Evolutionary conservation across 2,329 filamentous ascomycete species (phyloP), one percentile per base, ranked within the genome.

Genomic region (Fusarium staphyleae): DNA sequence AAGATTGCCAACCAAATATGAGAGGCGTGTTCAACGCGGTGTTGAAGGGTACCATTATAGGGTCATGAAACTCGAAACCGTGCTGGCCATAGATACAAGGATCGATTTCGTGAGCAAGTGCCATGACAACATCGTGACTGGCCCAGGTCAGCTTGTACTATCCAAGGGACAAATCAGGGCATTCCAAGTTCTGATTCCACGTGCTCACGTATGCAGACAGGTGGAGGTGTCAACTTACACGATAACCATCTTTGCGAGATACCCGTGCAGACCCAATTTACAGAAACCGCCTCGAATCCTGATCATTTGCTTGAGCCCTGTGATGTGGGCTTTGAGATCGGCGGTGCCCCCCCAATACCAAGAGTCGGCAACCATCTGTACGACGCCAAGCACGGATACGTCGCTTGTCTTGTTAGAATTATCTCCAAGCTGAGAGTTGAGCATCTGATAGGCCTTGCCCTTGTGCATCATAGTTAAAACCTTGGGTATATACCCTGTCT

Each of bases 341-440:
- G 72, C 65, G 0, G 73, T 75, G 19, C 75, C 75, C 5, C 79
- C 79, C 79, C 79, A 82, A 61, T 81, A 82, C 81, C 81, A 84
- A 52, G 81, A 81, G 37, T 80, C 75, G 18, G 80, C 66, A 16
- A 80, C 73, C 54, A 82, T 72, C 62, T 82, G 80, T 1, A 77
- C 67, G 5, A 81, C 78, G 3, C 73, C 78, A 5, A 79, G 74
- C 32, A 83, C 75, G 4, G 76, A 74, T 26, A 76, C 73, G 55
- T 82, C 79, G 45, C 70, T 76, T 1, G 75, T 74, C n/a, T 72
- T 68, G 14, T 70, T 64, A 2, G 66, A 62, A 3, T 71, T 60
- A 14, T 72, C 66, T 30, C 69, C 69, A 13, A 83, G 73, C 33
- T 79, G 77, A 33, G 77, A 72, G 55, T 82, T 81, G 26, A 83